Evolutionary conservation across 2,329 filamentous ascomycete species (phyloP).

Genomic region (Apiospora kogelbergensis): DNA sequence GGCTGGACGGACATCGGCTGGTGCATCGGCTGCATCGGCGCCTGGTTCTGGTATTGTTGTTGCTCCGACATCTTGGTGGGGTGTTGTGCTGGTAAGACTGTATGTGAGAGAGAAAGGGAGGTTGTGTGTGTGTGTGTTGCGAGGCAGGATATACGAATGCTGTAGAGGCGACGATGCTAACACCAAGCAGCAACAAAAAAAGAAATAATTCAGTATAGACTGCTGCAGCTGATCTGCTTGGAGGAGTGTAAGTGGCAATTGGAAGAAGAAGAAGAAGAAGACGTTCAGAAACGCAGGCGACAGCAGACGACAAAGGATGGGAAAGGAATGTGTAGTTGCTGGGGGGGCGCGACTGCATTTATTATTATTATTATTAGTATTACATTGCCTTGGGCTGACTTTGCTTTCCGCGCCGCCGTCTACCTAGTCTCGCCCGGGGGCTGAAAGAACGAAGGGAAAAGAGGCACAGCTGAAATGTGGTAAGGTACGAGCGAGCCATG

Average conservation of each 20-base stretch:
- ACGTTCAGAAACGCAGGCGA: background rate
- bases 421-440: background rate
- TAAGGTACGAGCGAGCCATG: background rate
- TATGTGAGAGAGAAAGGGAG: background rate
- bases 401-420: background rate
- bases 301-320: background rate
- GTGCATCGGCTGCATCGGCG: background rate
- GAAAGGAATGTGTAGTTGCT: background rate
- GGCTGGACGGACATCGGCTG: background rate
- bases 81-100: background rate
- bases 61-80: background rate
- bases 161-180: background rate
- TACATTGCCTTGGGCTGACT: background rate
- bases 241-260: background rate
- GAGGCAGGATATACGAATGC: background rate
- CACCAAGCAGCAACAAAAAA: background rate
- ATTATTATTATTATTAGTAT: background rate
- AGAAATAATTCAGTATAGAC: background rate
- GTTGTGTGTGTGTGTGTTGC: background rate
- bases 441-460: background rate
- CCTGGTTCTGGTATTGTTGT: background rate
- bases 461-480: background rate
- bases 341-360: background rate
- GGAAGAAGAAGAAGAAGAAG: background rate
- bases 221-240: too few relatives aligned